These are phyloP conservation scores for Verticillium albo-atrum DNA, from an alignment of 2,329 filamentous ascomycete genomes.

Conservation along the genomic window DNA sequence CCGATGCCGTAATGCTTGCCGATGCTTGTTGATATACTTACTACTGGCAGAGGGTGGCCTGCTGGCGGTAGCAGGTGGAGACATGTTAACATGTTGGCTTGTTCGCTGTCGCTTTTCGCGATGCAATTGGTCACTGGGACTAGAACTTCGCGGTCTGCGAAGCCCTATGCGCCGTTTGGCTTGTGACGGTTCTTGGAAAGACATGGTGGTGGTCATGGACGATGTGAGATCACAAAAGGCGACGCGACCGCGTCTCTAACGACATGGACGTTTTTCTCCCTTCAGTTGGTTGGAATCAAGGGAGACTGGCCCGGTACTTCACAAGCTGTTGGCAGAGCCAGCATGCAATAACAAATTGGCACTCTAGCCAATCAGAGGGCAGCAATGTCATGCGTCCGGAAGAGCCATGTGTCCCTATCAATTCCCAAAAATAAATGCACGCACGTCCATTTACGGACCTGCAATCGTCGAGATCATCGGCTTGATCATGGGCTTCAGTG, in stretches of 20 bases:
- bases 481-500: not conserved
- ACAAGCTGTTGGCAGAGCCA: not conserved
- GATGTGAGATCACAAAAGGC: not conserved
- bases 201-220: not conserved
- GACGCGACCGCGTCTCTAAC: not conserved
- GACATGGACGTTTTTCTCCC: not conserved
- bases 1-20: not conserved
- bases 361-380: not conserved
- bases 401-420: not conserved
- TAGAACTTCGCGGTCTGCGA: not conserved
- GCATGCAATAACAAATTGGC: not conserved
- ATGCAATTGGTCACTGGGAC: not conserved
- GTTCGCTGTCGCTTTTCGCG: not conserved
- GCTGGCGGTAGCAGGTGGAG: not conserved
- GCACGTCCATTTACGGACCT: not conserved
- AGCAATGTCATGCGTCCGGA: not conserved
- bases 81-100: not conserved
- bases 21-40: not conserved
- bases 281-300: not conserved
- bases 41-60: not conserved
- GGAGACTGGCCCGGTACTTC: not conserved
- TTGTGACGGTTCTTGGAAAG: not conserved
- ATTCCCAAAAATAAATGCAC: not conserved
- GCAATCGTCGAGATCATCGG: not conserved
- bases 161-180: not conserved